Conservation (phyloP, 148 eudicot genomes). For the Euryodendron excelsum region DNA sequence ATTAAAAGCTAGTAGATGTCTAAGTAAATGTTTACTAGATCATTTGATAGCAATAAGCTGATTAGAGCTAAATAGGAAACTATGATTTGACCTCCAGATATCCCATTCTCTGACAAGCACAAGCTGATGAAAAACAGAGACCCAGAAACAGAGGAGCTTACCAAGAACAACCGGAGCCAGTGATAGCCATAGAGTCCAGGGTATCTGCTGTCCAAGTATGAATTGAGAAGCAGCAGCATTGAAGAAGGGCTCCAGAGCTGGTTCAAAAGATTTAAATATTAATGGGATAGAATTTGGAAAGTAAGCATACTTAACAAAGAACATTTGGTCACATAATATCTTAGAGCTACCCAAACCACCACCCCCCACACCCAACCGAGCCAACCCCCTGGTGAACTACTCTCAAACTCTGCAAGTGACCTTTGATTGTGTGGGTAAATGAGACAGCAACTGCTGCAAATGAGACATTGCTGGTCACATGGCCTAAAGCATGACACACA, state of each 20-base stretch:
- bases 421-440: constrained; percentile 97
- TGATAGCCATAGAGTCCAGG: constrained; percentile 81
- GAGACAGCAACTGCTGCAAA: constrained; percentile 99
- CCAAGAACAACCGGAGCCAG: constrained; percentile 94
- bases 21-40: not conserved
- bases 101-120: not conserved
- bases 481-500: constrained; percentile 88
- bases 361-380: not conserved
- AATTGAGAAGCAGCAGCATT: constrained; percentile 99
- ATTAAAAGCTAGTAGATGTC: not conserved
- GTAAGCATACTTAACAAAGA: not conserved
- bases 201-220: constrained; percentile 82
- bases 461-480: constrained; percentile 94
- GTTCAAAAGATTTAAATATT: not conserved
- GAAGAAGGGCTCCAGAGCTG: constrained; percentile 99
- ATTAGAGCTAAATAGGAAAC: not conserved
- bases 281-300: not conserved
- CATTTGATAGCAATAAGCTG: not conserved
- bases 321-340: not conserved
- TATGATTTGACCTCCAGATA: no score
- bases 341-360: not conserved
- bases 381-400: not conserved
- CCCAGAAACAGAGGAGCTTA: constrained; percentile 24
- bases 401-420: constrained; percentile 25
- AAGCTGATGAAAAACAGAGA: not conserved